Evolutionary conservation across 2,329 filamentous ascomycete genomes (phyloP).

Genomic region (Calonectria pteridis): DNA sequence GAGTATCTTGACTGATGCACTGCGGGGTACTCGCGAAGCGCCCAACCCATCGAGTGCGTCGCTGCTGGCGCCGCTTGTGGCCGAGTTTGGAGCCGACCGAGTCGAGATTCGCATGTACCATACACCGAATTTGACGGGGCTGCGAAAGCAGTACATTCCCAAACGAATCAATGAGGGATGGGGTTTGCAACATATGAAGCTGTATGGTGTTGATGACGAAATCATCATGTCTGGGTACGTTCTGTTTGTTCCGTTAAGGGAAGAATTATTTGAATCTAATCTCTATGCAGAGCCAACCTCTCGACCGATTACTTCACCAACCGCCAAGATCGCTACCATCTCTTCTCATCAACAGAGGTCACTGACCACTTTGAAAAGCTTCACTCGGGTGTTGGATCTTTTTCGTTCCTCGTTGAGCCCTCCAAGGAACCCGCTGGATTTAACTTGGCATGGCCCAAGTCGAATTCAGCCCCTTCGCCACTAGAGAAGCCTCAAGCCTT

Average conservation of each 20-base stretch:
- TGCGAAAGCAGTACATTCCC: constrained; percentile 86
- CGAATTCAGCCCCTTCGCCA: constrained; percentile 82
- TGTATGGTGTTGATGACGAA: constrained; percentile 95
- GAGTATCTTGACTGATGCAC: constrained; percentile 90
- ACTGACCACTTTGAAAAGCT: constrained; percentile 86
- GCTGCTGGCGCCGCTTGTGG: constrained; percentile 84
- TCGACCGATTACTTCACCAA: constrained; percentile 97
- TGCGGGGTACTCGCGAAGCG: constrained; percentile 91
- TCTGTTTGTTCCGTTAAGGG: background rate
- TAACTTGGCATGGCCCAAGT: constrained; percentile 77
- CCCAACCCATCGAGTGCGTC: constrained; percentile 90
- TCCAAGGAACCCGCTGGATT: constrained; percentile 68
- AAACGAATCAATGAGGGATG: constrained; percentile 96
- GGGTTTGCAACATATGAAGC: constrained; percentile 99
- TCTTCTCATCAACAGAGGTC: constrained; percentile 84
- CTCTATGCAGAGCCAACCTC: constrained; percentile 76
- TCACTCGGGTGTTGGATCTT: constrained; percentile 79
- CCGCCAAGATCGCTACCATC: constrained; percentile 92
- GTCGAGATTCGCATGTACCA: constrained; percentile 98
- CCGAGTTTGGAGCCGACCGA: constrained; percentile 84
- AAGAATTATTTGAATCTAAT: background rate
- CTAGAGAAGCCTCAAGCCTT: constrained; percentile 78
- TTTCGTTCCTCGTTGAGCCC: constrained; percentile 86
- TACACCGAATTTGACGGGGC: constrained; percentile 91
- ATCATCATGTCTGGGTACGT: constrained; percentile 89